phyloP scores from a whole-genome alignment of 2,329 filamentous ascomycete species.

The Graphium sp. region DNA sequence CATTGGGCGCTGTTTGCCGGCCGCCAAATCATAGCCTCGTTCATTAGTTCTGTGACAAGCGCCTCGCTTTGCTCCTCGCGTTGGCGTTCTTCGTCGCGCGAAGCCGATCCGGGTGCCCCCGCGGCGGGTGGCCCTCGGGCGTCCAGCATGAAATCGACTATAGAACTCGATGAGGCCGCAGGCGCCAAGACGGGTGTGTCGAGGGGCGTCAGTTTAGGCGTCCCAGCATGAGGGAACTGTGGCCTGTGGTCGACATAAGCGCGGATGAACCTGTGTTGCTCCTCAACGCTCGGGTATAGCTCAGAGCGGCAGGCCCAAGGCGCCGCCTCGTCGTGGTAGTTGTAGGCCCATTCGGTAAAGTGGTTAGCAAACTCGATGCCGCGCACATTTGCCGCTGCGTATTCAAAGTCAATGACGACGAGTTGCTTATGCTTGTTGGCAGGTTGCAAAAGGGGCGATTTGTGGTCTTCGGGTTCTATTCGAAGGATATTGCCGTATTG shows the following conservation, averaged over 20 bases:
- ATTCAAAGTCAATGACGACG: conserved; percentile 96
- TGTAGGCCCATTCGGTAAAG: conserved; percentile 96
- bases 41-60: conserved; percentile 53
- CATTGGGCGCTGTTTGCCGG: conserved; percentile 77
- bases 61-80: conserved; percentile 48
- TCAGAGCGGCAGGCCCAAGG: conserved; percentile 52
- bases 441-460: conserved; percentile 75
- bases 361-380: conserved; percentile 95
- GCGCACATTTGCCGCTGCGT: conserved; percentile 73
- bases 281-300: conserved; percentile 59
- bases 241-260: conserved; percentile 76
- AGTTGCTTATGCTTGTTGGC: conserved; percentile 92
- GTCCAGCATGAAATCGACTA: conserved; percentile 69
- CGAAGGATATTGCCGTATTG: conserved; percentile 97
- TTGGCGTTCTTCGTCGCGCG: conserved; percentile 38
- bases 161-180: conserved; percentile 27
- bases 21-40: conserved; percentile 74
- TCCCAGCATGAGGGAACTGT: conserved; percentile 37
- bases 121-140: conserved; percentile 39
- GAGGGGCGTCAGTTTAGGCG: conserved; percentile 28
- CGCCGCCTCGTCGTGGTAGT: conserved; percentile 63
- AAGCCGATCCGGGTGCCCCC: conserved; percentile 19
- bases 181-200: conserved; percentile 23
- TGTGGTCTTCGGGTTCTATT: conserved; percentile 45
- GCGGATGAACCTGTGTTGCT: conserved; percentile 72